Evolutionary conservation across 2,329 filamentous ascomycete species (phyloP).

Genomic region (Trichophyton simii): DNA sequence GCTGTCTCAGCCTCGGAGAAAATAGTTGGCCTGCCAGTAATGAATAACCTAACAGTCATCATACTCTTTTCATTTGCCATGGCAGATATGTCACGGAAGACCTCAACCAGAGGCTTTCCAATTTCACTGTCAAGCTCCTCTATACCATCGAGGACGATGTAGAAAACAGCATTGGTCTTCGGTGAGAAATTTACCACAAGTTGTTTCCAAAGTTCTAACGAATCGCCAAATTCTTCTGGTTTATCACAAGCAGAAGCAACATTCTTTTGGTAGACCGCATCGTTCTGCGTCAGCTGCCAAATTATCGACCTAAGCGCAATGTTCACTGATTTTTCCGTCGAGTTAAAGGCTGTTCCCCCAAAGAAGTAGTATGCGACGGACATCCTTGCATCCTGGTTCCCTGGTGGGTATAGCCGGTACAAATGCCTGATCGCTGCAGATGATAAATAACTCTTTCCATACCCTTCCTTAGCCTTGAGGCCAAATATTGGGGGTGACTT

Average conservation of each 20-base stretch:
- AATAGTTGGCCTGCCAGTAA: conserved; percentile 14
- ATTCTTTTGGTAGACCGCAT: conserved; percentile 12
- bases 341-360: conserved; percentile 8
- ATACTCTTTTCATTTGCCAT: conserved; percentile 9
- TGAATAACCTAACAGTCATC: conserved; percentile 15
- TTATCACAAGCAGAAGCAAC: conserved; percentile 13
- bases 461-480: conserved; percentile 12
- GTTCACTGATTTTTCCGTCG: conserved; percentile 13
- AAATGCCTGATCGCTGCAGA: conserved; percentile 11
- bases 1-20: conserved; percentile 14
- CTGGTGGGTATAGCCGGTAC: conserved; percentile 9
- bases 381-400: conserved; percentile 7
- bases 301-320: conserved; percentile 11
- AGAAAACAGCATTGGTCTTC: conserved; percentile 21
- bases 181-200: conserved; percentile 10
- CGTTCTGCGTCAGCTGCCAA: conserved; percentile 12
- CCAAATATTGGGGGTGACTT: conserved; percentile 8
- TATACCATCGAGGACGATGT: conserved; percentile 38
- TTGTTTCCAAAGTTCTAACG: conserved; percentile 13
- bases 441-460: conserved; percentile 13
- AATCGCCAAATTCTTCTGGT: conserved; percentile 12
- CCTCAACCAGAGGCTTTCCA: conserved; percentile 15
- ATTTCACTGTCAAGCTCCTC: conserved; percentile 28
- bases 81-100: conserved; percentile 13
- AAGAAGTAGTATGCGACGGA: conserved; percentile 14